phyloP scores from a whole-genome alignment of 345 rosid species.

The Lepidium didymum region DNA sequence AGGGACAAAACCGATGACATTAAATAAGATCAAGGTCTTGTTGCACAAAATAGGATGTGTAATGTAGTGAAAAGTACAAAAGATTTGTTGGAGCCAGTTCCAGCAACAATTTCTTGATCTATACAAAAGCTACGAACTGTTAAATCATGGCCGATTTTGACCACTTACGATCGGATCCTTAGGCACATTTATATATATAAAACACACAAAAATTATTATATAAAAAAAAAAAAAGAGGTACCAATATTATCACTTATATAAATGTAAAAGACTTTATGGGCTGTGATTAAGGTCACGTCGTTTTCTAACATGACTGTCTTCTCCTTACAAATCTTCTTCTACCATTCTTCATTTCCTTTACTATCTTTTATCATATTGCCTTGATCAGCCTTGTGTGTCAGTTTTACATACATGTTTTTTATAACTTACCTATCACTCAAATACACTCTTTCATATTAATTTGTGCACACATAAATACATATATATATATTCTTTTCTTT shows the following conservation, averaged over 20 bases:
- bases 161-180: constrained; percentile 17
- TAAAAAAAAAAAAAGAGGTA: constrained; percentile 10
- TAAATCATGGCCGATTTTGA: constrained; percentile 30
- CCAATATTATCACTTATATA: constrained; percentile 7
- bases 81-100: constrained; percentile 27
- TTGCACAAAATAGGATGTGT: constrained; percentile 28
- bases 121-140: constrained; percentile 31
- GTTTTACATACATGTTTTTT: constrained; percentile 19
- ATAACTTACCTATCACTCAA: constrained; percentile 22
- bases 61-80: constrained; percentile 22
- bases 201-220: constrained; percentile 11
- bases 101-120: constrained; percentile 30
- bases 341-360: constrained; percentile 29
- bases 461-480: background rate
- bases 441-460: background rate
- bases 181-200: background rate
- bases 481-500: too few species aligned
- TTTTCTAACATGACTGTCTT: constrained; percentile 35
- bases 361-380: constrained; percentile 29
- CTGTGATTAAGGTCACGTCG: constrained; percentile 32
- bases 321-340: constrained; percentile 29
- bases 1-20: background rate
- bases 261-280: constrained; percentile 28
- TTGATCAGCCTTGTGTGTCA: constrained; percentile 27
- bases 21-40: constrained; percentile 15